phyloP scores from a whole-genome alignment of 805 yeast genomes.

The Cyberlindnera xylosilytica region DNA sequence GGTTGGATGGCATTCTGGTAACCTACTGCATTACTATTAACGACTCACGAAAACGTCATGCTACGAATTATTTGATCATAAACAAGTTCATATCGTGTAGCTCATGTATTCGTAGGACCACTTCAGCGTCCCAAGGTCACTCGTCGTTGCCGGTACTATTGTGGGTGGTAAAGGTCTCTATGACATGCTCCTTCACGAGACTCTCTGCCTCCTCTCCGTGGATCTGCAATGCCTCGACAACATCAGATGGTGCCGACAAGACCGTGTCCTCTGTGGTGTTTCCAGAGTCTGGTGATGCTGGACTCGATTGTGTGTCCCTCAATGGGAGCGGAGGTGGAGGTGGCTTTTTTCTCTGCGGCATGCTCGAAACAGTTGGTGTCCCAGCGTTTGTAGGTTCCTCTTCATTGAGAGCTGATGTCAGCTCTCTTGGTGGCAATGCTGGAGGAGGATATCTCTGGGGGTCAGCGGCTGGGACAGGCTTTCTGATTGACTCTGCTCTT shows the following conservation, averaged over 20 bases:
- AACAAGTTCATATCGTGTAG: no score
- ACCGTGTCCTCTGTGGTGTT: neutral
- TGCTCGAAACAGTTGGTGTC: neutral
- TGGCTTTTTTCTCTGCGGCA: neutral
- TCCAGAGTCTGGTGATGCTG: neutral
- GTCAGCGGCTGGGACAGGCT: neutral
- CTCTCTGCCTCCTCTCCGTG: neutral
- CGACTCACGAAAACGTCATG: neutral
- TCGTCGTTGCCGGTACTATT: no score
- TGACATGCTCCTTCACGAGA: neutral
- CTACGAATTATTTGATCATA: neutral
- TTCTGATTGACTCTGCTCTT: slow-evolving; percentile 5
- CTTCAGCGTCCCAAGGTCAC: no score
- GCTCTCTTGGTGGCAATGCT: neutral
- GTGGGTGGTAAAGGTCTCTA: no score
- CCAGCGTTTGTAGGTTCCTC: neutral
- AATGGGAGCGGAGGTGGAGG: neutral
- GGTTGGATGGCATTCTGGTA: slow-evolving; percentile 85
- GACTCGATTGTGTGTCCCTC: neutral
- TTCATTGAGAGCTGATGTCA: slow-evolving; percentile 5
- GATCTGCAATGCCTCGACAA: neutral
- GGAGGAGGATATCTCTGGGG: neutral
- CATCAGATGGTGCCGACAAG: neutral
- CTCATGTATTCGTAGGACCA: no score
- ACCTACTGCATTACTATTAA: slow-evolving; percentile 1